These are phyloP conservation scores for Penicillium sp. DNA, from an alignment of 2,329 filamentous ascomycete species.

Conservation along the genomic window DNA sequence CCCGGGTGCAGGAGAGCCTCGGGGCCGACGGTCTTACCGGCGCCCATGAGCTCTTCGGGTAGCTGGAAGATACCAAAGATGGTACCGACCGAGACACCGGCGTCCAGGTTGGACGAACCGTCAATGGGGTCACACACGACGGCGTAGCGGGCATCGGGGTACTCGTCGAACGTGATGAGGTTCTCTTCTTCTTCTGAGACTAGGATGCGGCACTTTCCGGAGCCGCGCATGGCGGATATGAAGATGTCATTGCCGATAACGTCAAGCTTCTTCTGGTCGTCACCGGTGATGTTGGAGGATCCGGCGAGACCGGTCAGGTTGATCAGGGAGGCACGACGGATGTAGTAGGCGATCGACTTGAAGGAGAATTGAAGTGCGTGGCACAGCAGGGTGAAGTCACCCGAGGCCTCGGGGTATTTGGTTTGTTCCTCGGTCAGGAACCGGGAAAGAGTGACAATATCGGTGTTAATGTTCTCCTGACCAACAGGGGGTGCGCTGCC, in stretches of 20 bases:
- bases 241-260: slow-evolving; percentile 99
- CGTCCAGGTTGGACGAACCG: slow-evolving; percentile 94
- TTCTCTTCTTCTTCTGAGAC: slow-evolving; percentile 99
- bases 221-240: slow-evolving; percentile 90
- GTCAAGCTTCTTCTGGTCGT: slow-evolving; percentile 99
- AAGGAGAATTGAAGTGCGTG: slow-evolving; percentile 99
- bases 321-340: slow-evolving; percentile 90
- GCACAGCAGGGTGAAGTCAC: slow-evolving; percentile 98
- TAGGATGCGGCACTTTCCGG: slow-evolving; percentile 82
- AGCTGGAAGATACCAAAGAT: slow-evolving; percentile 96
- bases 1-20: slow-evolving; percentile 85
- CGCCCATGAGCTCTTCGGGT: slow-evolving; percentile 58
- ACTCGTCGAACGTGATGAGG: slow-evolving; percentile 77
- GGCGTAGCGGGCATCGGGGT: slow-evolving; percentile 77
- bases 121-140: slow-evolving; percentile 98
- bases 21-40: slow-evolving; percentile 56
- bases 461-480: slow-evolving; percentile 83
- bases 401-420: slow-evolving; percentile 91
- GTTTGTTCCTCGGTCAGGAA: slow-evolving; percentile 95
- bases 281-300: slow-evolving; percentile 90
- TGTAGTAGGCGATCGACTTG: slow-evolving; percentile 99
- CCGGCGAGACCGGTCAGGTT: slow-evolving; percentile 94
- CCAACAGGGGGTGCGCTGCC: slow-evolving; percentile 55
- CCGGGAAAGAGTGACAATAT: slow-evolving; percentile 92
- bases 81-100: slow-evolving; percentile 94